Evolutionary conservation across 495 filamentous ascomycete genomes (phyloP), one percentile per base, ranked within the genome.

Genomic region (Viridothelium virens): DNA sequence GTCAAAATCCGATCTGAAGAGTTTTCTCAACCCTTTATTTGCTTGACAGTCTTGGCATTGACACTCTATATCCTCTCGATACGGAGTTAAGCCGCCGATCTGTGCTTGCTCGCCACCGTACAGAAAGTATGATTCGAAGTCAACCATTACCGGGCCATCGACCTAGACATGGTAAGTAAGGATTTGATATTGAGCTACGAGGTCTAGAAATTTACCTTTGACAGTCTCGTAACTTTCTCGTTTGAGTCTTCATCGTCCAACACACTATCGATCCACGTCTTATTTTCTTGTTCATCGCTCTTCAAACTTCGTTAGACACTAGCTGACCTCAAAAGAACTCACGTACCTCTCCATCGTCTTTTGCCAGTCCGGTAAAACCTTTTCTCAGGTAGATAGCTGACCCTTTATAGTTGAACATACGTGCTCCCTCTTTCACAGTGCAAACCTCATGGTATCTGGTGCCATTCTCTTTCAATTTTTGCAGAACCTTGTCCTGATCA

Each of bases 131-230:
- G 69, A 70, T 61, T 16, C 2, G 33, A 68, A 70, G 41, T 70
- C 69, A 31, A 70, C 63, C 66, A 70, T 70, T 16, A 70, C 69
- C 41, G 48, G 39, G 36, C 56, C 66, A 63, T 68, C n/a, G n/a
- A n/a, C n/a, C n/a, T n/a, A n/a, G n/a, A n/a, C n/a, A n/a, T n/a
- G n/a, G n/a, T n/a, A n/a, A n/a, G n/a, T n/a, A n/a, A n/a, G n/a
- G n/a, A n/a, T n/a, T n/a, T n/a, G n/a, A n/a, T n/a, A n/a, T n/a
- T n/a, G n/a, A n/a, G n/a, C n/a, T n/a, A n/a, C n/a, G n/a, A n/a
- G n/a, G n/a, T n/a, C n/a, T n/a, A n/a, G n/a, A n/a, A n/a, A n/a
- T n/a, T n/a, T n/a, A n/a, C n/a, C n/a, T n/a, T n/a, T n/a, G n/a
- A n/a, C n/a, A n/a, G n/a, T n/a, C n/a, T n/a, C n/a, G n/a, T n/a